Evolutionary conservation across 1,284 basidiomycete genomes (phyloP), one percentile per base, ranked within the genome.

Genomic region (Earliella scabrosa): DNA sequence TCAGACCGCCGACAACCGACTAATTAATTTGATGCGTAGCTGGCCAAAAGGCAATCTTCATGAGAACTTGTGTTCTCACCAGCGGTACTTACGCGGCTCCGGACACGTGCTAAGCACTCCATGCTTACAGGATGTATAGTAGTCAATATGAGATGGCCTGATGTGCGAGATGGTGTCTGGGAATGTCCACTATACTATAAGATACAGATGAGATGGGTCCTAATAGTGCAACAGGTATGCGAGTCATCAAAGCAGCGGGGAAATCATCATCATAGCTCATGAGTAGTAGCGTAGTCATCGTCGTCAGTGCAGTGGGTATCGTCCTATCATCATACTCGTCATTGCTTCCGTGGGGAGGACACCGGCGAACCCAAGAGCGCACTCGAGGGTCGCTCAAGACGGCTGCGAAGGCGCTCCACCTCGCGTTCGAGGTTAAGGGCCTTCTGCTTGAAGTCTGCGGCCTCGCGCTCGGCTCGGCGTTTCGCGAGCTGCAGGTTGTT

Each of bases 391-490:
- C 71, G 67, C 27, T 72, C 71, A 4, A 89, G 75, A 50, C 88
- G 81, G 66, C 78, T 81, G n/a, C 86, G 81, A 46, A 90, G 74
- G 39, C 87, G 77, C 66, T 90, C 88, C 9, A 90, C 75, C 66
- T 90, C 88, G 32, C 84, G 79, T 63, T 90, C 86, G 38, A 89
- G 75, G 47, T 88, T 85, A 16, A 91, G 75, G 31, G 85, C 78
- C 59, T 83, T 83, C 71, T 90, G 87, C 70, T 85, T 88, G 63
- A 82, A 82, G 62, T 92, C 90, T 1, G 75, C 81, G 21, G 86
- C 87, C 66, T 92, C 89, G 24, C 89, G 80, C 66, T 92, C 90
- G 38, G 87, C 87, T 46, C 88, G 81, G 45, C 90, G 82, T 70
- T 91, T 91, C 20, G 81, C 83, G 14, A 88, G 78, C 61, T 88